These are phyloP conservation scores for Leptomonas seymouri DNA, from an alignment of 208 protist species.

Conservation along the genomic window DNA sequence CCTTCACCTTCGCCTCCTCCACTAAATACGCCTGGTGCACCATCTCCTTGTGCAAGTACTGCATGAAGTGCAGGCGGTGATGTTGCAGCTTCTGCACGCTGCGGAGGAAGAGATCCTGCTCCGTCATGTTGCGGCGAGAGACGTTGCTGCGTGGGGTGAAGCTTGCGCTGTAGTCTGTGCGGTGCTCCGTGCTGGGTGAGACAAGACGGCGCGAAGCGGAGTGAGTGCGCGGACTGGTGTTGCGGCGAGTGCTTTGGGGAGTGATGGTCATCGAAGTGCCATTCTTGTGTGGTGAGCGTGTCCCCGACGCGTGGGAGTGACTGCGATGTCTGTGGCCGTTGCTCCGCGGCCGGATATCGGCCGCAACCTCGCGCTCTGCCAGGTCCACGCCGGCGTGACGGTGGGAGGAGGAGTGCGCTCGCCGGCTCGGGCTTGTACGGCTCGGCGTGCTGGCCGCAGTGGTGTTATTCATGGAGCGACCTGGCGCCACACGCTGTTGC, in stretches of 20 bases:
- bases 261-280: not conserved
- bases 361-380: slow-evolving; percentile 38
- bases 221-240: slow-evolving; percentile 8
- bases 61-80: slow-evolving; percentile 85
- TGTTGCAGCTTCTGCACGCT: slow-evolving; percentile 72
- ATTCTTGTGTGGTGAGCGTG: slow-evolving; percentile 4
- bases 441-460: slow-evolving; percentile 10
- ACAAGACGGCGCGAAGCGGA: slow-evolving; percentile 12
- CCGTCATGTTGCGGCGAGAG: slow-evolving; percentile 29
- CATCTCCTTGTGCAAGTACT: slow-evolving; percentile 87
- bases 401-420: slow-evolving; percentile 15
- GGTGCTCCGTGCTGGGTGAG: slow-evolving; percentile 11
- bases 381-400: slow-evolving; percentile 18
- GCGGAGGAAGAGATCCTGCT: slow-evolving; percentile 59
- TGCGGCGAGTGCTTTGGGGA: slow-evolving; percentile 9
- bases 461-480: slow-evolving; percentile 1
- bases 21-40: slow-evolving; percentile 78
- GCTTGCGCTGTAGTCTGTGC: slow-evolving; percentile 30
- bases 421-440: slow-evolving; percentile 16
- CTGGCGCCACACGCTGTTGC: slow-evolving; percentile 31
- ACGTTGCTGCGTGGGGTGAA: slow-evolving; percentile 32
- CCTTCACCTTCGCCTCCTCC: slow-evolving; percentile 69
- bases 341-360: slow-evolving; percentile 11
- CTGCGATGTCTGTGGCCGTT: slow-evolving; percentile 12
- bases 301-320: slow-evolving; percentile 5